phyloP scores from a whole-genome alignment of 2,329 filamentous ascomycete species.

The Purpureocillium lavendulum region DNA sequence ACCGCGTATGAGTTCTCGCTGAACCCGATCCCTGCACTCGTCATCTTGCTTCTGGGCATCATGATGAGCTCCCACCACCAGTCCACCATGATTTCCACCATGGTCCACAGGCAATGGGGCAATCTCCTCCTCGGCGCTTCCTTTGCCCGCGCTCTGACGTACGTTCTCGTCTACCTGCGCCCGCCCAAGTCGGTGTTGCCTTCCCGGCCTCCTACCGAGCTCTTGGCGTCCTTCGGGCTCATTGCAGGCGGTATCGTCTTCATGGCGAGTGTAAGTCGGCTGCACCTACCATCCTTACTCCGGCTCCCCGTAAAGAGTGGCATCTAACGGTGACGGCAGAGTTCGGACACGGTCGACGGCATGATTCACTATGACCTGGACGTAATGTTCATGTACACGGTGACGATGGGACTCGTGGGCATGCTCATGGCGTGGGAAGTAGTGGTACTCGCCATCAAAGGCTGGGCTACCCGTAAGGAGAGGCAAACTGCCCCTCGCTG shows the following conservation, averaged over 20 bases:
- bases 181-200: conserved; percentile 75
- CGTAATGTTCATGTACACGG: conserved; percentile 89
- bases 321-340: conserved; percentile 39
- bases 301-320: no score
- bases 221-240: conserved; percentile 80
- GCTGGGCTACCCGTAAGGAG: conserved; percentile 60
- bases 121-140: conserved; percentile 74
- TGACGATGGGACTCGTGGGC: conserved; percentile 75
- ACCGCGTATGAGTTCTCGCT: conserved; percentile 65
- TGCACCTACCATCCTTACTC: not conserved
- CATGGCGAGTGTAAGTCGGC: conserved; percentile 69
- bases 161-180: conserved; percentile 68
- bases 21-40: conserved; percentile 80
- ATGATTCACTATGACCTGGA: conserved; percentile 73
- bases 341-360: conserved; percentile 65
- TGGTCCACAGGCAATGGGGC: conserved; percentile 94
- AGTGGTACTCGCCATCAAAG: conserved; percentile 72
- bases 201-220: conserved; percentile 79
- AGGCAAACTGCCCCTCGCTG: not conserved
- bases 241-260: conserved; percentile 84
- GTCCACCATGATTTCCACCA: conserved; percentile 71
- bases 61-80: conserved; percentile 97
- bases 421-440: conserved; percentile 82
- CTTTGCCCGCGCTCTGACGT: conserved; percentile 69
- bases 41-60: conserved; percentile 79